Conservation (phyloP, 345 rosid genomes). For the Dipteronia dyeriana region DNA sequence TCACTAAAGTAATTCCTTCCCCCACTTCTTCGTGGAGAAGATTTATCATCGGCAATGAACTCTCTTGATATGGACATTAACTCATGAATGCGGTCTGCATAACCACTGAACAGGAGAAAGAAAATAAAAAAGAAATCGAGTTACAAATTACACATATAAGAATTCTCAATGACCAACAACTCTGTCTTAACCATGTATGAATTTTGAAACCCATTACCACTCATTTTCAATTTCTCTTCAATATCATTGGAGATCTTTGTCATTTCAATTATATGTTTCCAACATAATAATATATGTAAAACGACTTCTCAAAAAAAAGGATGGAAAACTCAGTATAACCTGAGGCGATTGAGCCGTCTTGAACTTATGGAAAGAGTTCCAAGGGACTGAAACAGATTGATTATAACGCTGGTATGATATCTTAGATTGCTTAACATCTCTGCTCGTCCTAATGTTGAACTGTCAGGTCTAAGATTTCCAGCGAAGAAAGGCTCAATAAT, state of each 20-base stretch:
- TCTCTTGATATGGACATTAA: conserved; percentile 83
- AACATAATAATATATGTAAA: background rate
- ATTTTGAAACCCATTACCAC: background rate
- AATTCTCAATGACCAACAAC: background rate
- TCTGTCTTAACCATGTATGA: background rate
- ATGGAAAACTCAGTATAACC: conserved; percentile 41
- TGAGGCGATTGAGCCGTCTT: conserved; percentile 87
- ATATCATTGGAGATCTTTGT: background rate
- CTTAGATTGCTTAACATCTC: conserved; percentile 98
- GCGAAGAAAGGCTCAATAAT: conserved; percentile 97
- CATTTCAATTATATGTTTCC: background rate
- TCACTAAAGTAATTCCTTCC: conserved; percentile 77
- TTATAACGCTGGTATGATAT: conserved; percentile 96
- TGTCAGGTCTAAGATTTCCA: conserved; percentile 86
- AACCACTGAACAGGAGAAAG: conserved; percentile 63
- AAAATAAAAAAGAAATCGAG: conserved; percentile 23
- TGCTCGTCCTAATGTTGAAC: conserved; percentile 92
- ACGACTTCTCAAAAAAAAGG: background rate
- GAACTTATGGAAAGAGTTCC: conserved; percentile 97
- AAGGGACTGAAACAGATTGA: conserved; percentile 83
- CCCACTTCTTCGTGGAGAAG: conserved; percentile 65
- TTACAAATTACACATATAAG: conserved; percentile 9
- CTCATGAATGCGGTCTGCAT: conserved; percentile 97
- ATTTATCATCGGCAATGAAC: conserved; percentile 61
- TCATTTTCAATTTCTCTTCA: background rate